Percentiles rank a stretch among this genome's conserved stretches.
These are phyloP conservation scores for Solanum boliviense DNA, from an alignment of 257 asterid species.

Conservation along the genomic window DNA sequence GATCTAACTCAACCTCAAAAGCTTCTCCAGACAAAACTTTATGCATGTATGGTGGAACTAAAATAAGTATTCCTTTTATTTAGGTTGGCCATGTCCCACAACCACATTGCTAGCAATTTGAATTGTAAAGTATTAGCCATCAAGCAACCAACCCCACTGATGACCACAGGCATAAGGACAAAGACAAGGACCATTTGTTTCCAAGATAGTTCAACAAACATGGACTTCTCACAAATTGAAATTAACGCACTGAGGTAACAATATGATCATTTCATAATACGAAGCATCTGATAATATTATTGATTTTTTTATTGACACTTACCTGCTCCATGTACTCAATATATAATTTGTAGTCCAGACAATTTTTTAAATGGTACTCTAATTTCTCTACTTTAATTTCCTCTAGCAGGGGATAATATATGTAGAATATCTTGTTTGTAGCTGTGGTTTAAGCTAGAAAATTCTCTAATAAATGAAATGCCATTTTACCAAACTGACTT, in stretches of 20 bases:
- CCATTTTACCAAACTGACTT: not conserved
- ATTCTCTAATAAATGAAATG: not conserved
- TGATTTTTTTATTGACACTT: not conserved
- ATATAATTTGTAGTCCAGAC: not conserved
- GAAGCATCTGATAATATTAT: not conserved
- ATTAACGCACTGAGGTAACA: constrained; percentile 55
- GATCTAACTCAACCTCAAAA: not conserved
- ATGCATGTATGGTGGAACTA: not conserved
- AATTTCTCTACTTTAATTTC: not conserved
- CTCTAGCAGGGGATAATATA: not conserved
- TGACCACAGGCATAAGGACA: constrained; percentile 24
- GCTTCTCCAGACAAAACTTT: too few relatives aligned
- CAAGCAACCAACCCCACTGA: constrained; percentile 41
- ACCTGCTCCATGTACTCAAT: constrained; percentile 1
- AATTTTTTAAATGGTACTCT: not conserved
- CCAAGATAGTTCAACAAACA: constrained; percentile 35
- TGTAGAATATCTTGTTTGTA: not conserved
- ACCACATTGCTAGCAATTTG: constrained; percentile 32
- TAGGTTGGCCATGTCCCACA: constrained; percentile 53
- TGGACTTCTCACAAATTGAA: constrained; percentile 86
- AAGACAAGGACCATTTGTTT: constrained; percentile 37
- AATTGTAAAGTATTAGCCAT: constrained; percentile 68
- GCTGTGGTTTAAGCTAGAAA: not conserved
- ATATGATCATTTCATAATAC: not conserved
- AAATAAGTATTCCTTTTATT: not conserved